Evolutionary conservation across 1,284 basidiomycete genomes (phyloP).

Genomic region (Rhodotorula sp.): DNA sequence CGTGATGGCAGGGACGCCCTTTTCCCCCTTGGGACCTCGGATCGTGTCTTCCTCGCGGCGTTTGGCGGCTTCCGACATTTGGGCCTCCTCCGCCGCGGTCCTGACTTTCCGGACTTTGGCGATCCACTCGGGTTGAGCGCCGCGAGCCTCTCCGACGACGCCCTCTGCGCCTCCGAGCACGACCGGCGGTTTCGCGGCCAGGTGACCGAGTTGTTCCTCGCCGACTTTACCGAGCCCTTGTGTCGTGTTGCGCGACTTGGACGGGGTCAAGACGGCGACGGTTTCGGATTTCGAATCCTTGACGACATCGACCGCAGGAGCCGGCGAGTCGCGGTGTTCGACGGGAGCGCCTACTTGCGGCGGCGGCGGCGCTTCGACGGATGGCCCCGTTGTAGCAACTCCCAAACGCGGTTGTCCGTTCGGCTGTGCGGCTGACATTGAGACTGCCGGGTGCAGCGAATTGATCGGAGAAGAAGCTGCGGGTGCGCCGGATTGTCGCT

Average conservation of each 20-base stretch:
- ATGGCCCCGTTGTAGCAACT: neutral
- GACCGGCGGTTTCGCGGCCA: neutral
- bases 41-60: neutral
- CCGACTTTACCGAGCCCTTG: conserved; percentile 3
- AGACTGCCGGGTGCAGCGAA: no score
- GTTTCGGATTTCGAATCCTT: conserved; percentile 10
- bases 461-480: no score
- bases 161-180: conserved; percentile 15
- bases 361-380: neutral
- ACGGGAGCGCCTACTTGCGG: neutral
- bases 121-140: conserved; percentile 28
- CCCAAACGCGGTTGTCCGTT: neutral
- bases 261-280: conserved; percentile 9
- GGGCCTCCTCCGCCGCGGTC: neutral
- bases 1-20: neutral
- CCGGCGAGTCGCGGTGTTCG: conserved; percentile 6
- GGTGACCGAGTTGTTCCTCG: conserved; percentile 10
- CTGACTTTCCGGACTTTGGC: conserved; percentile 7
- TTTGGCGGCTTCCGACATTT: neutral
- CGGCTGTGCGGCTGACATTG: neutral
- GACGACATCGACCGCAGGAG: neutral
- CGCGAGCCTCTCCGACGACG: conserved; percentile 28
- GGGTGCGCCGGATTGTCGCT: no score
- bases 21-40: neutral
- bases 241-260: neutral